Evolutionary conservation across 1,284 basidiomycete genomes (phyloP), one percentile per base, ranked within the genome.

Genomic region (Naganishia sp.): DNA sequence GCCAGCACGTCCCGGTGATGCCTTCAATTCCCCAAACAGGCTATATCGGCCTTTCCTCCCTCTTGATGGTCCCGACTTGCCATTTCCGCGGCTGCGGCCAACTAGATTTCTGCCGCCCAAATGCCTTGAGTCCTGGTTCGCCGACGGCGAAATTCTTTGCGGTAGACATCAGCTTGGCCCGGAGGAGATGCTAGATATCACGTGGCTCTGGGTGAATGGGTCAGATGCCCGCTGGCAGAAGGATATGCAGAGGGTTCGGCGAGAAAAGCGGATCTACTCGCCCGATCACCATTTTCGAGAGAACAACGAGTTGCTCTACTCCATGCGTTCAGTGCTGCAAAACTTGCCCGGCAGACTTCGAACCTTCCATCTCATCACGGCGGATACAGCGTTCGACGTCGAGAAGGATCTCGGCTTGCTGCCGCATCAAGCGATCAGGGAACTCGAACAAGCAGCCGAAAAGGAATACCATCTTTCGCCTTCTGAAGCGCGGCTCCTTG

Each of bases 201-300:
- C 73, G 0, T 79, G 75, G 75, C 65, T 76, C 0, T 78, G 78
- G 78, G 77, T 78, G 21, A 79, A 79, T 55, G 78, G 78, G 0
- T 72, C 72, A 0, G 78, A 79, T 68, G 61, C 63, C 11, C 64
- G 75, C 2, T 79, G 77, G 78, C 42, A 65, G n/a, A 60, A 70
- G 15, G 71, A 71, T 18, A 72, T 78, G 75, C 36, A 70, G 1
- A 36, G 54, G 23, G 46, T 56, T 5, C 33, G 60, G 28, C 55
- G 33, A 15, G 66, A 60, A 21, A 63, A 67, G 48, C 70, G 70
- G 4, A 69, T 78, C 15, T 71, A 72, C 42, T 75, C 75, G 1
- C 77, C 76, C 0, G 73, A 72, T 7, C 71, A 74, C 56, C 78
- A 79, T 57, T 79, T 76, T 61, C 67, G 78, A 7, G 77, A 79